Evolutionary conservation across 805 yeast species (phyloP).

Genomic region (Pichia kluyveri): DNA sequence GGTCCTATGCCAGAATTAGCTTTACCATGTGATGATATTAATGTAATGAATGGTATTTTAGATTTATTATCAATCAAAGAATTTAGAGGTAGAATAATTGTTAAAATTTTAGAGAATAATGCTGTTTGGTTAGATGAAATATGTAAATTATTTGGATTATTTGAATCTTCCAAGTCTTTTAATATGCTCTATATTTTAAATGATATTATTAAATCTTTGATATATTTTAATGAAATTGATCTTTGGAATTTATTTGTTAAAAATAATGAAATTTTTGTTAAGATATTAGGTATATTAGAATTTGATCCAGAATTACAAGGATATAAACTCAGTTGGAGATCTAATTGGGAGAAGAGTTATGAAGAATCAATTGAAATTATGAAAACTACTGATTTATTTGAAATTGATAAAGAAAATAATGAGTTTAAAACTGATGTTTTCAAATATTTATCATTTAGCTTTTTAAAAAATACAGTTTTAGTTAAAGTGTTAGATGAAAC

Average conservation of each 20-base stretch:
- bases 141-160: conserved; percentile 40
- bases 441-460: conserved; percentile 17
- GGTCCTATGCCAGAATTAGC: conserved; percentile 73
- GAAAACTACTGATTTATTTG: background rate
- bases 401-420: conserved; percentile 18
- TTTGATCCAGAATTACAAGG: conserved; percentile 83
- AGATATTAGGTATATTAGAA: conserved; percentile 74
- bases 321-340: conserved; percentile 69
- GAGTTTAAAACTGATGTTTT: background rate
- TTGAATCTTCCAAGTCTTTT: conserved; percentile 47
- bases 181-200: conserved; percentile 57
- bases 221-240: conserved; percentile 61
- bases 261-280: conserved; percentile 42
- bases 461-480: conserved; percentile 77
- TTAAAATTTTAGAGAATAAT: conserved; percentile 42
- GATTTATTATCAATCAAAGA: conserved; percentile 31
- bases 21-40: conserved; percentile 32
- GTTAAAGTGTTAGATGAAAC: conserved; percentile 79
- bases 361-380: background rate
- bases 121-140: conserved; percentile 37
- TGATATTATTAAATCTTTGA: conserved; percentile 60
- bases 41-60: conserved; percentile 44
- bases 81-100: conserved; percentile 40
- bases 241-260: conserved; percentile 47
- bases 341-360: background rate